phyloP scores from a whole-genome alignment of 495 filamentous ascomycete genomes.

The Lepraria neglecta region DNA sequence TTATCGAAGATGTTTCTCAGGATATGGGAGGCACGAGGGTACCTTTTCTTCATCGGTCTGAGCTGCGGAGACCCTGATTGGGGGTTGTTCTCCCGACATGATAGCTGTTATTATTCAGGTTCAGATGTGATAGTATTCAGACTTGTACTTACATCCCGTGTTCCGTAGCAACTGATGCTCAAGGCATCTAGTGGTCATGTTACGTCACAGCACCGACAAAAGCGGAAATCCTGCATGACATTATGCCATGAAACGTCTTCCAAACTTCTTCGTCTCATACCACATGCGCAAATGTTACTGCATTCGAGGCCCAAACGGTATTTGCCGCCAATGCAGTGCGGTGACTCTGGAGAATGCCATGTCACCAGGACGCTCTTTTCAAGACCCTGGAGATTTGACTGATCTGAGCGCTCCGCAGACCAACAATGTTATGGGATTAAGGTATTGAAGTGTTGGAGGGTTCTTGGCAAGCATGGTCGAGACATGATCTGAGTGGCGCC shows the following conservation, averaged over 20 bases:
- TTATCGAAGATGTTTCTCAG: not conserved
- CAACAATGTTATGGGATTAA: not conserved
- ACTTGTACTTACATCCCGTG: not conserved
- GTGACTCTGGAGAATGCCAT: no score
- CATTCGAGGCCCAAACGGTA: not conserved
- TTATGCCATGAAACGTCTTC: not conserved
- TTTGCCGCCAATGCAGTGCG: not conserved
- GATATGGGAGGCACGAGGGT: not conserved
- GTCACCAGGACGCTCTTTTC: not conserved
- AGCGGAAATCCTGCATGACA: not conserved
- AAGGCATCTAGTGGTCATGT: conserved; percentile 9
- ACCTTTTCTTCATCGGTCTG: conserved; percentile 25
- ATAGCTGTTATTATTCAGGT: not conserved
- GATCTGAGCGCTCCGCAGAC: not conserved
- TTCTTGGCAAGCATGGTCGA: not conserved
- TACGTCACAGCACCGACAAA: conserved; percentile 10
- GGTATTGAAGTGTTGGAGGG: not conserved
- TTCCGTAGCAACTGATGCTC: not conserved
- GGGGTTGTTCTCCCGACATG: conserved; percentile 19
- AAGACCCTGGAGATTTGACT: not conserved
- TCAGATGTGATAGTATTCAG: not conserved
- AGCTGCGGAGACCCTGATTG: conserved; percentile 21
- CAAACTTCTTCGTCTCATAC: not conserved
- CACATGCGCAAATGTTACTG: no score
- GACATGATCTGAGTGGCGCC: not conserved